Base-by-base conservation (phyloP, 768 basidiomycete genomes). In the Lentinula aciculospora region DNA sequence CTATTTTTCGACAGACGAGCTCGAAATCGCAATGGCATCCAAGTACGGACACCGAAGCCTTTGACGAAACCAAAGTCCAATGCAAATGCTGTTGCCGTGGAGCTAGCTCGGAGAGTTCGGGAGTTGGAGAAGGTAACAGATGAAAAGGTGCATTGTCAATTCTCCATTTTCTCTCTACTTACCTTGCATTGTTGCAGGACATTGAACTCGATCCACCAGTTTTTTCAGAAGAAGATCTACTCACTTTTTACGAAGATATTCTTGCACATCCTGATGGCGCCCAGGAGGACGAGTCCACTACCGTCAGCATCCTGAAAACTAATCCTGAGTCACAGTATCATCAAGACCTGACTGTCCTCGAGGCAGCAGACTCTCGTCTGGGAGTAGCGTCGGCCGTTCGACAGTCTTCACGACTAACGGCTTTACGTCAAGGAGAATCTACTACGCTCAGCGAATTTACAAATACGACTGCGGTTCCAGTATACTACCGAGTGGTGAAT, bases 171-270 rank as follows among this genome's bases (percentile, higher is more conserved):
- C 3, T 23, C 19, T 21, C 23, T 34, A 29, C 37, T 49, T 25
- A 60, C 44, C 42, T 53, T 25, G 27, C 12, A 25, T 54, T 19
- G 28, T 47, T 50, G 13, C 13, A 79, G 77, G 66, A 68, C 56
- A 59, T 67, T 12, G 65, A 67, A 29, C 53, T 68, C 5, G 73
- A 73, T 25, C 58, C 69, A 1, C 67, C 71, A 8, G 61, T 66
- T 3, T 81, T 75, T 58, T 71, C 73, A 1, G 80, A 81, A 60
- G 71, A 74, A 19, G 76, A 78, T 9, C 64, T 81, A 3, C 40
- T 74, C 44, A 55, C 65, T 1, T 60, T 81, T 44, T 81, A 81
- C 58, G 72, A 77, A 57, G 76, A 80, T 57, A 64, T 81, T 19
- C 71, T 80, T 23, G 71, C 74, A 3, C 21, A 66, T 74, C 28